Percentiles rank a stretch among this genome's conserved stretches.
Conservation (phyloP, 108 stramenopile genomes). For the Aurantiochytrium sp. region DNA sequence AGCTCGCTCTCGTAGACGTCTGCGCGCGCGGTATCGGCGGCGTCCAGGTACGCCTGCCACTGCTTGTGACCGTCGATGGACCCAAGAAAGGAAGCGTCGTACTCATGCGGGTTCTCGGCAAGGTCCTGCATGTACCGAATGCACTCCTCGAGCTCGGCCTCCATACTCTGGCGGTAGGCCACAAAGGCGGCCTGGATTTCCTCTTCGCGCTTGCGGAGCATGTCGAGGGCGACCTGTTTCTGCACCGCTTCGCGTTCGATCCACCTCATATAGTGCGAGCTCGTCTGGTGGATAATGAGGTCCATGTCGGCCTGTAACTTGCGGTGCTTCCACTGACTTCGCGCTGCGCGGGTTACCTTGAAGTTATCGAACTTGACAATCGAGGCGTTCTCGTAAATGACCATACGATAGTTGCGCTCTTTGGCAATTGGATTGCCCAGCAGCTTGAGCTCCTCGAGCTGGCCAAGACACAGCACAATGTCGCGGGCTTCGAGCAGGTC, state of each 20-base stretch:
- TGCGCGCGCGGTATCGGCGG: neutral
- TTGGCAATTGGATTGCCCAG: neutral
- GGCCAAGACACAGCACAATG: neutral
- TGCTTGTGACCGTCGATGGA: neutral
- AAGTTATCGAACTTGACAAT: neutral
- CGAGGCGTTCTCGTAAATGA: neutral
- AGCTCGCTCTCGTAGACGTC: neutral
- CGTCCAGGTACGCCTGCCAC: neutral
- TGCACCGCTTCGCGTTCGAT: neutral
- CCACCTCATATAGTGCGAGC: neutral
- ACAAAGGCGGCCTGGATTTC: neutral
- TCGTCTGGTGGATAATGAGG: neutral
- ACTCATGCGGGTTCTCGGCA: neutral
- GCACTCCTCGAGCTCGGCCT: neutral
- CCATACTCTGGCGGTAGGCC: neutral
- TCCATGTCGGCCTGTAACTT: neutral
- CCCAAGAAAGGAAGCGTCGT: neutral
- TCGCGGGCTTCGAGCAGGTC: neutral
- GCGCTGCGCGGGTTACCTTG: neutral
- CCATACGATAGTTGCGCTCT: neutral
- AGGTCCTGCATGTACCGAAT: conserved; percentile 8
- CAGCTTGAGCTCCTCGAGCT: neutral
- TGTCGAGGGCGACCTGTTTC: neutral
- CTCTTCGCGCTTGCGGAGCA: neutral
- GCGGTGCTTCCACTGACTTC: neutral